Evolutionary conservation across 345 rosid genomes (phyloP), one percentile per base, ranked within the genome.

Genomic region (Corchorus olitorius): DNA sequence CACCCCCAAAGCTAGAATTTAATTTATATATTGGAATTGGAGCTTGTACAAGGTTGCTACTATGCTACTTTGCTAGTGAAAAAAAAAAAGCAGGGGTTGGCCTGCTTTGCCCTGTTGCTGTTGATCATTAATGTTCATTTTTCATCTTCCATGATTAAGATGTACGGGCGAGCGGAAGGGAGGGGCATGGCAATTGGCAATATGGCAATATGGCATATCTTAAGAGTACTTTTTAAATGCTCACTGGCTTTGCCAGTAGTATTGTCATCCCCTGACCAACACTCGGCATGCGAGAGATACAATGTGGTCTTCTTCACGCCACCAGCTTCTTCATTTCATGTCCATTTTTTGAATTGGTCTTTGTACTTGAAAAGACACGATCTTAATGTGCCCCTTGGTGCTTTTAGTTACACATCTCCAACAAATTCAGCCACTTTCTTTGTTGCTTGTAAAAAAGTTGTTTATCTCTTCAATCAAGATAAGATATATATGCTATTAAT

Each of bases 281-380:
- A 22, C 37, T 66, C 12, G 11, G 20, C 53, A 65, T 19, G 53
- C 54, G 11, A 19, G 53, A 37, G 11, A 19, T 19, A 19, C 70
- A 43, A 43, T 19, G 70, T 46, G 56, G 20, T 27, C 48, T 45
- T 45, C 48, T 52, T 67, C 20, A 68, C 56, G 56, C 56, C 72
- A 7, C 39, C 27, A 27, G 27, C 27, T 27, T 27, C 56, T 68
- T 54, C 72, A 22, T 13, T 7, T 27, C 56, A 39, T 46, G 22
- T 14, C 41, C 72, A 22, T 16, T 48, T 68, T 14, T 39, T 4
- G 58, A 67, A 67, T 48, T 48, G 56, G 56, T 67, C 56, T 22
- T 10, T 5, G 15, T 16, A 22, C 12, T 48, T 48, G 39, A 4
- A 27, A 8, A 66, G 71, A 48, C 6, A 37, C 11, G 69, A 41